phyloP scores from a whole-genome alignment of 2,329 filamentous ascomycete genomes.

The Exophiala sideris region DNA sequence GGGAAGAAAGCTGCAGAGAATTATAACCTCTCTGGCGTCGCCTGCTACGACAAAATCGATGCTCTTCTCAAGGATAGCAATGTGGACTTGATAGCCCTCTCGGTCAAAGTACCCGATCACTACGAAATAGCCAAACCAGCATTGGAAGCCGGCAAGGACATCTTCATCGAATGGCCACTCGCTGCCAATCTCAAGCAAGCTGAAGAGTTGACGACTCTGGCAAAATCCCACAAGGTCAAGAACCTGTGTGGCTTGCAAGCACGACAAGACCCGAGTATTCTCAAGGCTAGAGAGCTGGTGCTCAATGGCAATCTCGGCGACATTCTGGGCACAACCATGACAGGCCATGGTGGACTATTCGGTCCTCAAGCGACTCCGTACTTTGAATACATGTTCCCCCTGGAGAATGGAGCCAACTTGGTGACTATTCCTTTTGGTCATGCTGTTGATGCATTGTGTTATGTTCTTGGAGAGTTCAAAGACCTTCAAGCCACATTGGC shows the following conservation, averaged over 20 bases:
- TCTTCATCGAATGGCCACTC: slow-evolving; percentile 60
- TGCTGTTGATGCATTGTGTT: slow-evolving; percentile 22
- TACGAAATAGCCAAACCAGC: slow-evolving; percentile 44
- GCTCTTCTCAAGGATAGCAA: slow-evolving; percentile 46
- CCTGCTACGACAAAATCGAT: slow-evolving; percentile 46
- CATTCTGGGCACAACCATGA: slow-evolving; percentile 51
- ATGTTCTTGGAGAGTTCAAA: slow-evolving; percentile 20
- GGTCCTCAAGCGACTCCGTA: neutral
- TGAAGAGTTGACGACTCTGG: slow-evolving; percentile 39
- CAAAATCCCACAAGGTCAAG: slow-evolving; percentile 32
- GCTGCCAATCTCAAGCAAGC: slow-evolving; percentile 44
- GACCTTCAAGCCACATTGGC: slow-evolving; percentile 19
- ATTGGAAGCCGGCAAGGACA: slow-evolving; percentile 50
- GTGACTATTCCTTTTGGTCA: slow-evolving; percentile 22
- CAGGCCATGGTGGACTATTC: slow-evolving; percentile 5
- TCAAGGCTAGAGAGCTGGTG: slow-evolving; percentile 47
- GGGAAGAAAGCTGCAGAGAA: slow-evolving; percentile 42
- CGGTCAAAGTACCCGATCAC: slow-evolving; percentile 54
- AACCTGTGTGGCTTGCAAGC: slow-evolving; percentile 54
- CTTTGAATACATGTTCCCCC: slow-evolving; percentile 12
- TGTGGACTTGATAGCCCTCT: slow-evolving; percentile 55
- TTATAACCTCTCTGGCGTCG: slow-evolving; percentile 43
- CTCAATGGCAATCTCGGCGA: slow-evolving; percentile 47
- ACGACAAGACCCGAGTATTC: slow-evolving; percentile 42
- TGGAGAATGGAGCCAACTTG: slow-evolving; percentile 21